Conservation (phyloP, 2,329 filamentous ascomycete genomes). For the Albophoma yamanashiensis region DNA sequence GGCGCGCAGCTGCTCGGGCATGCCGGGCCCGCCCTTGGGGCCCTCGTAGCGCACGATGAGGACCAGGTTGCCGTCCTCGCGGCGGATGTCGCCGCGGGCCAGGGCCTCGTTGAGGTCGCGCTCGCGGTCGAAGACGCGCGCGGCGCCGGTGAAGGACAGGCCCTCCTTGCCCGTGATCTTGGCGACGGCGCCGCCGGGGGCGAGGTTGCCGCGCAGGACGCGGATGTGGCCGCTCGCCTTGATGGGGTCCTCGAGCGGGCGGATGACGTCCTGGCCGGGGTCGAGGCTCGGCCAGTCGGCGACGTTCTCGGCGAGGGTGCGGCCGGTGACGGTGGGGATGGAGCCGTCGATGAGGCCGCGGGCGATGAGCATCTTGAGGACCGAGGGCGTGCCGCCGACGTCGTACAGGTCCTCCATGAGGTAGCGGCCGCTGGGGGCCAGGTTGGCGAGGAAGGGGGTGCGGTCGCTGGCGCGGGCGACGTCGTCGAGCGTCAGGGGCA, state of each 20-base stretch:
- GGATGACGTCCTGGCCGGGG: conserved; percentile 76
- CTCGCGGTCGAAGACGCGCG: conserved; percentile 81
- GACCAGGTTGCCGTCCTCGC: conserved; percentile 63
- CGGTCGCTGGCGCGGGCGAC: conserved; percentile 72
- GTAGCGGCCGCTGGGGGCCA: conserved; percentile 75
- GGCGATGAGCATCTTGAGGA: conserved; percentile 77
- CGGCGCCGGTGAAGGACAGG: conserved; percentile 67
- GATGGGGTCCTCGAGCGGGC: conserved; percentile 62
- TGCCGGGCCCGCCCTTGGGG: conserved; percentile 84
- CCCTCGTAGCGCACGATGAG: conserved; percentile 90
- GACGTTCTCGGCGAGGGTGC: conserved; percentile 74
- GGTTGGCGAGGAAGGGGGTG: conserved; percentile 76
- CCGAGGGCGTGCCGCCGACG: conserved; percentile 74
- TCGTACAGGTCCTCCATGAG: conserved; percentile 83
- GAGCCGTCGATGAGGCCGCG: conserved; percentile 64
- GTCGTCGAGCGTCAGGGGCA: conserved; percentile 69
- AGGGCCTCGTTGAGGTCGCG: conserved; percentile 66
- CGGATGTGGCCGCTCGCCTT: conserved; percentile 81
- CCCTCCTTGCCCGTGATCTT: conserved; percentile 98
- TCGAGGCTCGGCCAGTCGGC: conserved; percentile 65
- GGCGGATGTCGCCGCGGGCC: conserved; percentile 49
- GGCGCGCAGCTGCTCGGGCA: conserved; percentile 90
- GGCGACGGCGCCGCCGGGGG: conserved; percentile 80
- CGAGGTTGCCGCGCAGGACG: conserved; percentile 78
- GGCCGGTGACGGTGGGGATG: conserved; percentile 74